Percentiles rank a stretch among this genome's conserved stretches.
Evolutionary conservation across 495 filamentous ascomycete species (phyloP).

Genomic region (Penicillium silybi): DNA sequence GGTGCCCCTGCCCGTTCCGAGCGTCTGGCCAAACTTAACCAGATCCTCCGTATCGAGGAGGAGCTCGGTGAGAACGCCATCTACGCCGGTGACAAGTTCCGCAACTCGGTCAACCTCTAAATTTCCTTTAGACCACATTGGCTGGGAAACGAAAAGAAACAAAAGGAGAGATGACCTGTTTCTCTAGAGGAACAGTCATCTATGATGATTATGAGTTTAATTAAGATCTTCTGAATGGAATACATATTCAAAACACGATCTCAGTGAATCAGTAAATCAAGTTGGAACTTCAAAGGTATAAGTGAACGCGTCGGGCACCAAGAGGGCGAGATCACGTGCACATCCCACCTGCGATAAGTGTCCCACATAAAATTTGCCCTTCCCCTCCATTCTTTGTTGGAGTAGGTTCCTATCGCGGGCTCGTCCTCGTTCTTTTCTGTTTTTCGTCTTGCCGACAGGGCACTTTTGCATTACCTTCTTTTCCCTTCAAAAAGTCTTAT

Average conservation of each 20-base stretch:
- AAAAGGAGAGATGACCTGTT: constrained; percentile 20
- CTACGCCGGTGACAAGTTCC: constrained; percentile 90
- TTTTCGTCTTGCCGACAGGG: constrained; percentile 16
- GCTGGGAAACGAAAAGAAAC: neutral
- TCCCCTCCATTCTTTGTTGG: constrained; percentile 24
- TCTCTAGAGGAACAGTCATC: constrained; percentile 8
- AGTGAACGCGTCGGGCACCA: constrained; percentile 20
- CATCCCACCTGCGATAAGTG: constrained; percentile 23
- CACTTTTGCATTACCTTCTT: constrained; percentile 9
- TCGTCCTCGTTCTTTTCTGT: constrained; percentile 11
- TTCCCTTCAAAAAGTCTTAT: constrained; percentile 9
- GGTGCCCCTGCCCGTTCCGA: constrained; percentile 94
- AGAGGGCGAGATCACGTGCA: constrained; percentile 21
- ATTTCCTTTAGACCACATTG: constrained; percentile 20
- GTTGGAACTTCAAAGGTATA: neutral
- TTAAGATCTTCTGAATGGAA: constrained; percentile 27
- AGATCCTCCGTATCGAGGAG: constrained; percentile 99
- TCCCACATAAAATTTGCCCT: constrained; percentile 35
- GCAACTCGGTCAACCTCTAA: constrained; percentile 84
- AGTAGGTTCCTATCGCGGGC: constrained; percentile 20
- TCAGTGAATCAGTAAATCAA: neutral
- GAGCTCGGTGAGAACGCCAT: constrained; percentile 89
- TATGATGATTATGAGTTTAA: constrained; percentile 36
- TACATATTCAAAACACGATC: constrained; percentile 7
- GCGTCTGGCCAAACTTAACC: constrained; percentile 99